A percentile compares a stretch with the other conserved stretches of the same genome.
Evolutionary conservation across 2,329 filamentous ascomycete genomes (phyloP).

Genomic region (Metarhizium sp.): DNA sequence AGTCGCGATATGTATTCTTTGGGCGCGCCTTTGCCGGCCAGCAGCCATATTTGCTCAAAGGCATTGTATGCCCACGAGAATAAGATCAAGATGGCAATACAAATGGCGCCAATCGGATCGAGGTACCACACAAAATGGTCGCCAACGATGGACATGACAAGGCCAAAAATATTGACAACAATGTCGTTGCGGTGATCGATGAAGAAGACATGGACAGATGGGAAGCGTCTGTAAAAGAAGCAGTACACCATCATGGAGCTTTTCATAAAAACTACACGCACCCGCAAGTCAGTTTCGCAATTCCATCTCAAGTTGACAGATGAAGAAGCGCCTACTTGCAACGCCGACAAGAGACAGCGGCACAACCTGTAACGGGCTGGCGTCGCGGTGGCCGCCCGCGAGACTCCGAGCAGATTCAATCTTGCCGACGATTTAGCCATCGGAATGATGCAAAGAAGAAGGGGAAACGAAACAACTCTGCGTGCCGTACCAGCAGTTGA

Average conservation of each 20-base stretch:
- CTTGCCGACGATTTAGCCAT: conserved; percentile 10
- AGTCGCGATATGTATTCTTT: conserved; percentile 46
- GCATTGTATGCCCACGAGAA: conserved; percentile 53
- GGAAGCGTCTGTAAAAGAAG: conserved; percentile 41
- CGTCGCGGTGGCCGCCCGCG: conserved; percentile 30
- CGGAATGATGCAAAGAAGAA: too few species aligned
- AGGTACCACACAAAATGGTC: conserved; percentile 47
- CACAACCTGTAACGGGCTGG: conserved; percentile 38
- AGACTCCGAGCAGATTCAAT: conserved; percentile 47
- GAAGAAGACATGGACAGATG: conserved; percentile 47
- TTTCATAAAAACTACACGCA: conserved; percentile 28
- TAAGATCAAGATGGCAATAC: conserved; percentile 51
- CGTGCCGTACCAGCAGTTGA: conserved; percentile 39
- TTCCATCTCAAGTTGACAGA: background rate
- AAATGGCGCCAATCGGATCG: conserved; percentile 51
- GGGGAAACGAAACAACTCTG: too few species aligned
- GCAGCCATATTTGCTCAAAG: conserved; percentile 51
- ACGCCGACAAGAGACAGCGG: conserved; percentile 45
- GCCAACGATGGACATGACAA: conserved; percentile 46
- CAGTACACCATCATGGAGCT: conserved; percentile 43
- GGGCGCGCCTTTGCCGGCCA: conserved; percentile 53
- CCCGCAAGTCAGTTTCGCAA: background rate
- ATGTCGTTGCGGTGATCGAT: conserved; percentile 50
- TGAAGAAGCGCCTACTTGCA: conserved; percentile 32
- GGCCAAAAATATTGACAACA: conserved; percentile 43